Base-by-base conservation (phyloP, 805 yeast species). In the Candida chilensis region DNA sequence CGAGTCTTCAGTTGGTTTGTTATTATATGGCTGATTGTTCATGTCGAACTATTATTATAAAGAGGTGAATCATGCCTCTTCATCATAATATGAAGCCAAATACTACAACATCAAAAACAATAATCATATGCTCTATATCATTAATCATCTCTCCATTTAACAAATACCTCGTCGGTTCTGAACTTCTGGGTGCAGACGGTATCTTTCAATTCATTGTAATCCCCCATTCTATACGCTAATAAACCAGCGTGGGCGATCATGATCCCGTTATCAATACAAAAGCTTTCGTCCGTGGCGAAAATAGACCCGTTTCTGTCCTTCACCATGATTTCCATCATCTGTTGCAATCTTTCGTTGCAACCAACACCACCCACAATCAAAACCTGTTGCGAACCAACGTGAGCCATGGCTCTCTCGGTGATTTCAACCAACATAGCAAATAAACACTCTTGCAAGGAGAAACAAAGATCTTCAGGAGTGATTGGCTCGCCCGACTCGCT, bases 231-330 rank as follows among this genome's bases (percentile, higher is more conserved):
- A 47, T 75, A 87, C 31, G 82, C 84, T 35, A 92, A 52, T 28
- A 92, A 59, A 0, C 98, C 98, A 0, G 98, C 97, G 47, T 92
- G 98, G 1, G 98, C 98, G 45, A 92, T 92, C 98, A 92, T 92
- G 22, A 90, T 92, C 8, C 98, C 98, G 47, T 92, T 92, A 50
- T 92, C 98, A 27, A 92, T 92, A 56, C 98, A 92, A 50, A 92
- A 90, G 35, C 97, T 59, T 48, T 92, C 97, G 53, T 92, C 98
- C 0, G 98, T 92, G 3, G 98, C 96, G 50, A 67, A 86, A 3
- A 92, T 79, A n/a, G 73, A 67, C 0, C 97, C 97, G 40, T 78
- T 76, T 39, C 98, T 64, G 45, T 88, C 97, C 27, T 67, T 53
- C 14, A 90, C 94, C 98, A 92, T 92, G 27, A 70, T 57, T n/a